Conservation (phyloP, 2,329 filamentous ascomycete genomes). For the Chaetomium olivaceum region DNA sequence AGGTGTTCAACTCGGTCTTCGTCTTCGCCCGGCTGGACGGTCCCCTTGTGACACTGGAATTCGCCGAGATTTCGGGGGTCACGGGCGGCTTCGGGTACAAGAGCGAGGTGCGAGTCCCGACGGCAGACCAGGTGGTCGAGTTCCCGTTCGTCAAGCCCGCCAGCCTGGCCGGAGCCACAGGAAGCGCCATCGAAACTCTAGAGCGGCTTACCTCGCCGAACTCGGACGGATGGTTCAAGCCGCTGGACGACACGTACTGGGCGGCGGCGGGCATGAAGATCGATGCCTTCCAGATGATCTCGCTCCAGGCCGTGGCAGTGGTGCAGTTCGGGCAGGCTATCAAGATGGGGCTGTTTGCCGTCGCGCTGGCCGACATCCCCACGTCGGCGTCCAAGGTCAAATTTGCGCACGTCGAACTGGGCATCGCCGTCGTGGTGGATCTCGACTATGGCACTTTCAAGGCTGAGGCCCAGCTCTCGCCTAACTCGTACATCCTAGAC, state of each 20-base stretch:
- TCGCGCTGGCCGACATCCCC: background rate
- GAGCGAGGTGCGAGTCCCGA: constrained; percentile 30
- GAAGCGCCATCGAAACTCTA: constrained; percentile 34
- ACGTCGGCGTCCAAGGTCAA: background rate
- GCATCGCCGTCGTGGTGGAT: constrained; percentile 40
- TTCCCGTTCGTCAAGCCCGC: constrained; percentile 10
- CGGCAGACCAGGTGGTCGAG: background rate
- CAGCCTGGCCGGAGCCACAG: background rate
- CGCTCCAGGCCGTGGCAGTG: background rate
- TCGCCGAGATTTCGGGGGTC: constrained; percentile 18
- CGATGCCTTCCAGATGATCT: constrained; percentile 2
- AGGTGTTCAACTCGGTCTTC: constrained; percentile 36
- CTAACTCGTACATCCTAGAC: constrained; percentile 36
- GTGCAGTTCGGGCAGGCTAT: constrained; percentile 22
- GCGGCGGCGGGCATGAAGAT: constrained; percentile 5
- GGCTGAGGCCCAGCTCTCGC: constrained; percentile 36
- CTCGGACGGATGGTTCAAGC: constrained; percentile 37
- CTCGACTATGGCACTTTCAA: constrained; percentile 37
- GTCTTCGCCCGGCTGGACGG: constrained; percentile 40
- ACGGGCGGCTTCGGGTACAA: constrained; percentile 46
- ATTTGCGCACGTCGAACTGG: background rate
- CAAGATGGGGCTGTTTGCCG: constrained; percentile 36
- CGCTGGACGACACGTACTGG: background rate
- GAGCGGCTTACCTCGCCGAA: constrained; percentile 28
- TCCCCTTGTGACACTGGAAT: constrained; percentile 17